phyloP scores from a whole-genome alignment of 768 basidiomycete genomes.

The Chalciporus piperatus region DNA sequence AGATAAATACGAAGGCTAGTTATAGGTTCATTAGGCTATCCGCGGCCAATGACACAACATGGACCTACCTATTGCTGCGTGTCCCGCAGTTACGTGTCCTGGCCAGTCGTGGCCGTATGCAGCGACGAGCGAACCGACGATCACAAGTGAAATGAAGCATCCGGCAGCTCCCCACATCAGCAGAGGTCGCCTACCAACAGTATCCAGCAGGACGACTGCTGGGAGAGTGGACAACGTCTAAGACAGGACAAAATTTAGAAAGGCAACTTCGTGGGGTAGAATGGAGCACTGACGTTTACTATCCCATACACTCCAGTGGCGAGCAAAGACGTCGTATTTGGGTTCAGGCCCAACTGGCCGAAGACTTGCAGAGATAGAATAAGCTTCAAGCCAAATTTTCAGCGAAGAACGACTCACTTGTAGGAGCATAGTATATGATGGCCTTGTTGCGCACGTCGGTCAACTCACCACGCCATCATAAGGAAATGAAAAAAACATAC shows the following conservation, averaged over 20 bases:
- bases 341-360: slow-evolving; percentile 38
- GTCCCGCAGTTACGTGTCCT: slow-evolving; percentile 26
- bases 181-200: slow-evolving; percentile 38
- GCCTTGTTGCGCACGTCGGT: slow-evolving; percentile 16
- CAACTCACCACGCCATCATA: neutral
- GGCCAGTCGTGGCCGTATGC: slow-evolving; percentile 29
- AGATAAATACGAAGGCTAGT: slow-evolving; percentile 39
- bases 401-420: neutral
- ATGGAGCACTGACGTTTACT: slow-evolving; percentile 22
- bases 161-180: slow-evolving; percentile 40
- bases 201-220: slow-evolving; percentile 37
- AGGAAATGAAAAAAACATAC: slow-evolving; percentile 13
- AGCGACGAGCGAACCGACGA: slow-evolving; percentile 30
- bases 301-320: slow-evolving; percentile 43
- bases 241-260: neutral
- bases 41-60: slow-evolving; percentile 12
- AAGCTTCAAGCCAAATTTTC: slow-evolving; percentile 3
- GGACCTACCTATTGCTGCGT: slow-evolving; percentile 28
- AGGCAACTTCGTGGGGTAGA: neutral
- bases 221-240: slow-evolving; percentile 36
- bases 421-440: slow-evolving; percentile 27
- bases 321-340: slow-evolving; percentile 39
- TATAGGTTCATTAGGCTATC: slow-evolving; percentile 13
- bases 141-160: slow-evolving; percentile 26
- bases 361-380: slow-evolving; percentile 32